Percentiles rank a stretch among this genome's conserved stretches.
Evolutionary conservation across 2,329 filamentous ascomycete genomes (phyloP).

Genomic region (Thelonectria blattea): DNA sequence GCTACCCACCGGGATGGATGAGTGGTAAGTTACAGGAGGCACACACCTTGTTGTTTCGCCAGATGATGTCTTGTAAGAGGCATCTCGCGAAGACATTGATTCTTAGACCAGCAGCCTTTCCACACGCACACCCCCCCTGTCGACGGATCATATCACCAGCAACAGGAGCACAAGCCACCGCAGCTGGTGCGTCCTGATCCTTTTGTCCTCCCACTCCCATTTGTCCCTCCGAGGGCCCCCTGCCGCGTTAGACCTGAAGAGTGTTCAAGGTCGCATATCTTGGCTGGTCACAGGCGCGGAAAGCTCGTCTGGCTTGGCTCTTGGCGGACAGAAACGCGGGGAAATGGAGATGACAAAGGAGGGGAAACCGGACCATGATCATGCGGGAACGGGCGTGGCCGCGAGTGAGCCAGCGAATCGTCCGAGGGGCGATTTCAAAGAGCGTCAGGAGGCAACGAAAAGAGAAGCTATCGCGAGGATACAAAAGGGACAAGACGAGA

Average conservation of each 20-base stretch:
- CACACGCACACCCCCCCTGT: neutral
- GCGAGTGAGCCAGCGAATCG: slow-evolving; percentile 19
- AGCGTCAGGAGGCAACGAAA: neutral
- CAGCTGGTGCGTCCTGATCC: neutral
- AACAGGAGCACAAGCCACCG: slow-evolving; percentile 1
- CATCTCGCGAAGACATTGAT: neutral
- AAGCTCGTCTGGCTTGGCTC: slow-evolving; percentile 5
- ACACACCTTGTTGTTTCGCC: neutral
- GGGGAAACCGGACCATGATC: slow-evolving; percentile 33
- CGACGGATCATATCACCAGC: neutral
- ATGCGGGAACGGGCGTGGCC: slow-evolving; percentile 23
- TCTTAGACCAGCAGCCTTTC: neutral
- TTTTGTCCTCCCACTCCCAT: neutral
- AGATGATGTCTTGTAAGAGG: neutral
- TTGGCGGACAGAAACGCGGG: slow-evolving; percentile 33
- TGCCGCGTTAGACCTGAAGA: neutral
- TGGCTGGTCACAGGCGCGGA: slow-evolving; percentile 11
- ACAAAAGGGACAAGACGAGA: neutral
- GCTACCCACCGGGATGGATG: neutral
- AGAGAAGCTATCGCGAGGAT: neutral
- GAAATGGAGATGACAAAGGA: slow-evolving; percentile 36
- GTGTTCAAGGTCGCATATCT: neutral
- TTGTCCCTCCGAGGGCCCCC: neutral
- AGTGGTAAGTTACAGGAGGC: neutral
- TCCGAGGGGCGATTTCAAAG: neutral